Percentiles rank a stretch among this genome's conserved stretches.
Conservation (phyloP, 2,329 filamentous ascomycete genomes). For the Epichloe hybrida region DNA sequence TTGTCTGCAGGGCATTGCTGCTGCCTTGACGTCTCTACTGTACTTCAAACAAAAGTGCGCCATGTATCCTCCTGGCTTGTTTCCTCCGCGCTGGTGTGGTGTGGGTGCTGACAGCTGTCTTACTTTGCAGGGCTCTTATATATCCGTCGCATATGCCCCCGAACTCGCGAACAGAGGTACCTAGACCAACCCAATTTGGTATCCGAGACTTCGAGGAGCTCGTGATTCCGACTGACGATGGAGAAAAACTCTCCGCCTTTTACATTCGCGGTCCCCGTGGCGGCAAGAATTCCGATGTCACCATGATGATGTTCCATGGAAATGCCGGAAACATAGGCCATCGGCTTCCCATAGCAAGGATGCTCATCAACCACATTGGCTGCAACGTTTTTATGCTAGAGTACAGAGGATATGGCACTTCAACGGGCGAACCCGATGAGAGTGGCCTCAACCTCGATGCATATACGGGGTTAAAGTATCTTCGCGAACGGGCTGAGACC, state of each 20-base stretch:
- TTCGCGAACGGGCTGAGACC: slow-evolving; percentile 69
- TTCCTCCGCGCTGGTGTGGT: slow-evolving; percentile 1
- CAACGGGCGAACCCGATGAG: slow-evolving; percentile 82
- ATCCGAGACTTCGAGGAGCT: slow-evolving; percentile 84
- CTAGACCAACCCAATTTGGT: slow-evolving; percentile 69
- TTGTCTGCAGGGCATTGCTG: slow-evolving; percentile 48
- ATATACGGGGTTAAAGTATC: slow-evolving; percentile 81
- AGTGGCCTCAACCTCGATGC: slow-evolving; percentile 77
- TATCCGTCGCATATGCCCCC: slow-evolving; percentile 85
- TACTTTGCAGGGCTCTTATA: slow-evolving; percentile 62
- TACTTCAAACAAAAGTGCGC: slow-evolving; percentile 97
- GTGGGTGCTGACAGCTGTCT: slow-evolving; percentile 14
- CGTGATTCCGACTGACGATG: slow-evolving; percentile 79
- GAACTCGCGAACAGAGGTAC: slow-evolving; percentile 77
- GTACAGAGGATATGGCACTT: slow-evolving; percentile 88
- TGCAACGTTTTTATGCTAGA: slow-evolving; percentile 98
- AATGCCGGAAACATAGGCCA: slow-evolving; percentile 98
- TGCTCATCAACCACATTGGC: slow-evolving; percentile 67
- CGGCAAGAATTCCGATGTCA: slow-evolving; percentile 55
- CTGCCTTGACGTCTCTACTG: slow-evolving; percentile 65
- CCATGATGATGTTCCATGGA: slow-evolving; percentile 91
- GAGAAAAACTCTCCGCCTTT: slow-evolving; percentile 79
- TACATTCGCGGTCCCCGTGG: slow-evolving; percentile 68
- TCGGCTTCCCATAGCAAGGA: slow-evolving; percentile 78
- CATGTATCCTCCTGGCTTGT: slow-evolving; percentile 10